Conservation (phyloP, 495 filamentous ascomycete species). For the Lasiosphaeris hirsuta region DNA sequence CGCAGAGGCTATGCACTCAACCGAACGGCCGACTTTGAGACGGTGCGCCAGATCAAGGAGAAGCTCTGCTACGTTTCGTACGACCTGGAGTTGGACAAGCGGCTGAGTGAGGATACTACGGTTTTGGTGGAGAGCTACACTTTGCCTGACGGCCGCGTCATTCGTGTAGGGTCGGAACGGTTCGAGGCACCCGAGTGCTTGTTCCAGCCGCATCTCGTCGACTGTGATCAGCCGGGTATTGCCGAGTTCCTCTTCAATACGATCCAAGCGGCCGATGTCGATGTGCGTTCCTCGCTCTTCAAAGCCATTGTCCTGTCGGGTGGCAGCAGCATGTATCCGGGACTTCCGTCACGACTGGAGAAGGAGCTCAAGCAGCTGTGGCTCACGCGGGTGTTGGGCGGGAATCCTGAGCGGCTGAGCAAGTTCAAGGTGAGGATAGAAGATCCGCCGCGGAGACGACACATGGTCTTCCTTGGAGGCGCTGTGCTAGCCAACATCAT, state of each 20-base stretch:
- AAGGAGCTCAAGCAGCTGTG: constrained; percentile 99
- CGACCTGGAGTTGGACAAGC: constrained; percentile 93
- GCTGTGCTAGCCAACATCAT: constrained; percentile 98
- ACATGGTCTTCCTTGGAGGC: constrained; percentile 98
- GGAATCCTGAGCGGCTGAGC: constrained; percentile 86
- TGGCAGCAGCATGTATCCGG: constrained; percentile 98
- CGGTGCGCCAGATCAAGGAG: constrained; percentile 98
- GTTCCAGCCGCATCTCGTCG: constrained; percentile 97
- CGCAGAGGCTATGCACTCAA: constrained; percentile 96
- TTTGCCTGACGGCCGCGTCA: constrained; percentile 90
- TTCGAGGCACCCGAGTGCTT: constrained; percentile 98
- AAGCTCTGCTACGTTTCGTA: constrained; percentile 99
- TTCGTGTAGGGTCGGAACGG: constrained; percentile 90
- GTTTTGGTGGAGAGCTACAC: constrained; percentile 97
- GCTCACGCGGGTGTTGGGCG: constrained; percentile 85
- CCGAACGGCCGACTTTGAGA: constrained; percentile 98
- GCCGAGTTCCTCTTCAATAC: constrained; percentile 98
- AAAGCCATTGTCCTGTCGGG: constrained; percentile 96
- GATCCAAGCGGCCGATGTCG: constrained; percentile 92
- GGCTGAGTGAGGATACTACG: constrained; percentile 94
- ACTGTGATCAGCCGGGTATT: constrained; percentile 95
- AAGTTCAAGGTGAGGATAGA: constrained; percentile 99
- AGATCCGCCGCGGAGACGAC: constrained; percentile 88
- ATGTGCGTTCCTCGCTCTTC: constrained; percentile 88
- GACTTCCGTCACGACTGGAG: constrained; percentile 88